A percentile compares a stretch with the other conserved stretches of the same genome.
phyloP scores from a whole-genome alignment of 148 eudicot species.

The Cornus controversa region DNA sequence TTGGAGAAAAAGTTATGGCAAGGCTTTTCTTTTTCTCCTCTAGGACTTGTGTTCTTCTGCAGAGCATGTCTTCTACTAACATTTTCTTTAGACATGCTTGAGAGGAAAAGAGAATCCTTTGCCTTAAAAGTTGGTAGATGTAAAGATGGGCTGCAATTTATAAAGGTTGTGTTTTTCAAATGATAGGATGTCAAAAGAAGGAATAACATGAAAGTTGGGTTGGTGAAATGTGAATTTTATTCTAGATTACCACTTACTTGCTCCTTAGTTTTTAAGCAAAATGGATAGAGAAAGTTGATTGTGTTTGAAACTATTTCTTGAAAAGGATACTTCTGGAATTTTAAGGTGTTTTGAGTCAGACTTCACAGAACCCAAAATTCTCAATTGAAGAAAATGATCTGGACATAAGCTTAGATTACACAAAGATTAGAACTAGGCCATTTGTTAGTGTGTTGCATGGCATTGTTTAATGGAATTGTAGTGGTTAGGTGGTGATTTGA shows the following conservation, averaged over 20 bases:
- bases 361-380: background rate
- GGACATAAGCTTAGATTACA: background rate
- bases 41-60: slow-evolving; percentile 54
- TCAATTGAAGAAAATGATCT: background rate
- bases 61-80: slow-evolving; percentile 44
- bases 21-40: slow-evolving; percentile 51
- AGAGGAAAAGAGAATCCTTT: slow-evolving; percentile 1
- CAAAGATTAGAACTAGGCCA: background rate
- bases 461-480: slow-evolving; percentile 7
- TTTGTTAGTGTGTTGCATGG: background rate
- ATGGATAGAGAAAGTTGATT: slow-evolving; percentile 13
- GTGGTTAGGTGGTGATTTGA: no score
- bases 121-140: slow-evolving; percentile 9
- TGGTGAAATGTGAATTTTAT: slow-evolving; percentile 58
- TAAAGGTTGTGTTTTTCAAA: slow-evolving; percentile 22
- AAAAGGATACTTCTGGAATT: background rate
- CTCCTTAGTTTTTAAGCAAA: slow-evolving; percentile 43
- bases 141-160: slow-evolving; percentile 27
- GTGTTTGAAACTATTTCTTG: slow-evolving; percentile 13
- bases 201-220: slow-evolving; percentile 28
- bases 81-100: slow-evolving; percentile 57
- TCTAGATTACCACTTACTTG: slow-evolving; percentile 14
- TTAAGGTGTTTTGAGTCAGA: background rate
- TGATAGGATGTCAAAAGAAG: slow-evolving; percentile 5
- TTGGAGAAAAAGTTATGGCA: slow-evolving; percentile 49